A percentile compares a stretch with the other conserved stretches of the same genome.
Conservation (phyloP, 805 yeast species). For the Ogataea angusta region DNA sequence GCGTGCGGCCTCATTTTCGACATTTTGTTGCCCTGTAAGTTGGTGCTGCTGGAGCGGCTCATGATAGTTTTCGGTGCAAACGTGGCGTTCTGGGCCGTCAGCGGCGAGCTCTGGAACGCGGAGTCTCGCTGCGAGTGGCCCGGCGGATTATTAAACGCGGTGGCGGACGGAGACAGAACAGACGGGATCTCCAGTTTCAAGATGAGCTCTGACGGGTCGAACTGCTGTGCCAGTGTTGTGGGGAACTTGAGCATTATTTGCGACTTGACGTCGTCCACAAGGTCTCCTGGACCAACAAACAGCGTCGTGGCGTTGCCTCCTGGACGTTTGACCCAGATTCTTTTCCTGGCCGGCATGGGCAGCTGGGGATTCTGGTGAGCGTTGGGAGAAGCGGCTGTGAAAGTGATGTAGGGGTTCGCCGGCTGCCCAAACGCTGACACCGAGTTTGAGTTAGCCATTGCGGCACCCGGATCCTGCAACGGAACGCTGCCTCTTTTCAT, state of each 20-base stretch:
- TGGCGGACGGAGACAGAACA: constrained; percentile 11
- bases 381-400: constrained; percentile 17
- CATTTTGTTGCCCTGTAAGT: constrained; percentile 4
- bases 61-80: constrained; percentile 4
- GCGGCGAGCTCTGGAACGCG: constrained; percentile 5
- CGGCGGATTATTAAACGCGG: not conserved
- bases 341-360: constrained; percentile 25
- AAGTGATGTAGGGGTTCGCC: constrained; percentile 15
- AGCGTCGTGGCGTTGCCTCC: constrained; percentile 68
- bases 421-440: constrained; percentile 5
- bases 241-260: constrained; percentile 64
- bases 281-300: constrained; percentile 54
- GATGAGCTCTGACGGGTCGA: constrained; percentile 67
- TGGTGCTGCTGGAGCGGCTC: constrained; percentile 4
- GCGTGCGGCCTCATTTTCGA: constrained; percentile 4
- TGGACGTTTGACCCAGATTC: constrained; percentile 56
- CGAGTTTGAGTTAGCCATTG: not conserved
- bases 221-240: constrained; percentile 54
- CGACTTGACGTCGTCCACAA: constrained; percentile 79
- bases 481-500: constrained; percentile 3
- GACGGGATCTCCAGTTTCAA: constrained; percentile 30
- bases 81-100: constrained; percentile 5
- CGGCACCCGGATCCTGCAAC: constrained; percentile 1
- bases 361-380: constrained; percentile 13
- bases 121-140: not conserved